Evolutionary conservation across 2,329 filamentous ascomycete genomes (phyloP), one percentile per base, ranked within the genome.

Genomic region (Penicillium sp.): DNA sequence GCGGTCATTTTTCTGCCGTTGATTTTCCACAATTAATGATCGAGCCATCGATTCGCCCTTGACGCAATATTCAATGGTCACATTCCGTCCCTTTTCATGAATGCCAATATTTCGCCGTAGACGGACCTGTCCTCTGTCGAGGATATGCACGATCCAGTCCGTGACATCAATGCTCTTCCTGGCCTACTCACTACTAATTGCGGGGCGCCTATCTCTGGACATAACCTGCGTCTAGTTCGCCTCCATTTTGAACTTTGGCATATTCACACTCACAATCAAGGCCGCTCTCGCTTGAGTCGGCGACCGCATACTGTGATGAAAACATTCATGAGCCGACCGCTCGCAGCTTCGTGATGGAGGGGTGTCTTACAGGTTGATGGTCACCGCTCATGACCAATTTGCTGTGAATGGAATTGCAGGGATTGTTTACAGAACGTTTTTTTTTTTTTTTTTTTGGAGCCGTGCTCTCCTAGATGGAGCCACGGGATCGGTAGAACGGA

Each of bases 201-300:
- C 69, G 89, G 90, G 2, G 92, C 92, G 0, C 80, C 92, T 46
- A 82, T 95, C 42, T 92, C 88, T 58, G 88, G 16, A 82, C 69
- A 79, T 40, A 59, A 62, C 16, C 62, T 66, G 55, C 71, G 78
- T 50, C 76, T 79, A 55, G 78, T 96, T 45, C 90, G 92, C 71
- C 89, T 96, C 74, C 94, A 95, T 71, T 96, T 95, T 66, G 92
- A 96, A 69, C 90, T 4, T 91, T 96, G 90, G 92, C 95, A 80
- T 68, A 84, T 69, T 36, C 10, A 7, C n/a, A 36, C 10, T n/a
- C n/a, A 30, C 10, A 10, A 30, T 2, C 28, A 11, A 70, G 92
- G 92, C 0, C 78, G n/a, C n/a, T 96, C 1, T 82, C 84, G 0
- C 83, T 96, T 55, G 90, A 95, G 72, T 89, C 88, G 1, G 79